These are phyloP conservation scores for Suillus alpinus DNA, from an alignment of 768 basidiomycete species.

Conservation along the genomic window DNA sequence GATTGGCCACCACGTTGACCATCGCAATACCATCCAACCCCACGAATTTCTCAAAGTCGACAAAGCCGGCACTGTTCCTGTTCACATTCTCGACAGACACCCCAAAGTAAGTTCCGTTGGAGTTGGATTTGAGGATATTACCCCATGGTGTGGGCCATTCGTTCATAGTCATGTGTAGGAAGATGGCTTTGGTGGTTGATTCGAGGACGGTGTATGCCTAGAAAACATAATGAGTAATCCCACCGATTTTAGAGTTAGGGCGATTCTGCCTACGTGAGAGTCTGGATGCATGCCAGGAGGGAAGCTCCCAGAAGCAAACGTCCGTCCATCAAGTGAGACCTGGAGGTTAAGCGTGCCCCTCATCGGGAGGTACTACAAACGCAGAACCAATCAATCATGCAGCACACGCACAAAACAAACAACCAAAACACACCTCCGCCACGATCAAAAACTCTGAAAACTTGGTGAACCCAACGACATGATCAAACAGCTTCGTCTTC, in stretches of 20 bases:
- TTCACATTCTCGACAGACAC: conserved; percentile 86
- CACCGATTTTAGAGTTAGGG: background rate
- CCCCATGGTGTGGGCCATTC: conserved; percentile 79
- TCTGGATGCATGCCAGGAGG: conserved; percentile 88
- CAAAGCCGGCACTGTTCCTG: conserved; percentile 82
- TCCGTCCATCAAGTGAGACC: conserved; percentile 87
- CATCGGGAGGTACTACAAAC: conserved; percentile 45
- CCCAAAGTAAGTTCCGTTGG: conserved; percentile 96
- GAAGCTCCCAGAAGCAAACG: conserved; percentile 85
- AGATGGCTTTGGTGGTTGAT: conserved; percentile 89
- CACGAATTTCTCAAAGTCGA: conserved; percentile 97
- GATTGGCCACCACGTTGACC: conserved; percentile 86
- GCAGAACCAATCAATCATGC: conserved; percentile 20
- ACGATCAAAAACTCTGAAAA: conserved; percentile 97
- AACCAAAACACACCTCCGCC: conserved; percentile 65
- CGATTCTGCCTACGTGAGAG: conserved; percentile 66
- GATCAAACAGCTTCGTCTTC: conserved; percentile 76
- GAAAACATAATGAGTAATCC: background rate
- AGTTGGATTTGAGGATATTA: conserved; percentile 92
- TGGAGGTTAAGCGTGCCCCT: conserved; percentile 73
- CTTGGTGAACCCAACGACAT: conserved; percentile 92
- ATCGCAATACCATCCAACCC: conserved; percentile 95
- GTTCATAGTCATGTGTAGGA: conserved; percentile 94
- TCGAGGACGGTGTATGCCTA: conserved; percentile 94
- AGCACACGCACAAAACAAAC: background rate